Evolutionary conservation across 495 filamentous ascomycete species (phyloP), one percentile per base, ranked within the genome.

Genomic region (Neurospora discreta): DNA sequence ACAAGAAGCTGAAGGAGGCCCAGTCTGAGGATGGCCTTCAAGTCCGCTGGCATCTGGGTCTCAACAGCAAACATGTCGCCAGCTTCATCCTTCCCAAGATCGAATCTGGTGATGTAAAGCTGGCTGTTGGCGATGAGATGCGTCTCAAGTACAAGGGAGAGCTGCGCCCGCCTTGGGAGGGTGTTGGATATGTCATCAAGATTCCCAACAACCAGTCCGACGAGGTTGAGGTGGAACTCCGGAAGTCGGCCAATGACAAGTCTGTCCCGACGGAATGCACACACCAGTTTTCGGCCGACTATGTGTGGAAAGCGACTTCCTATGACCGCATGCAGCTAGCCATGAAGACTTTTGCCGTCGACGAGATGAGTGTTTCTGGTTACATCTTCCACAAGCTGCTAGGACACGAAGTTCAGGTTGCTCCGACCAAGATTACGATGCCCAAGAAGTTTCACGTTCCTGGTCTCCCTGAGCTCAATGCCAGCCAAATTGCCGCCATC

Each of bases 181-280:
- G 95, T 30, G 96, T 99, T 36, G 95, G 95, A 70, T 99, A 99
- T 81, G 95, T 99, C 69, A 94, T 98, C 82, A 99, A 99, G 83
- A 98, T 99, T 73, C 95, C 95, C 8, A 98, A 99, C 85, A 98
- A 98, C 80, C 93, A 97, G 83, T 97, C 94, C 18, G 96, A 99
- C 76, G 96, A 99, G 78, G 95, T 99, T 68, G 95, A 93, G 16
- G 91, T 99, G 69, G 95, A 99, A 78, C 84, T 99, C 75, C 91
- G 95, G 39, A 85, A 85, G 75, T 83, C 84, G 0, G 80, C 80
- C 43, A 91, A 93, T 73, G 93, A 98, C 81, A 98, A 98, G 79
- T 93, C 92, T 38, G 93, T 98, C 8, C 95, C 95, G 3, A 98
- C 93, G 0, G 95, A 99, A 77, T 98, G 96, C 83, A 98, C 96